phyloP scores from a whole-genome alignment of 768 basidiomycete genomes.

The Nidula microcarpa region DNA sequence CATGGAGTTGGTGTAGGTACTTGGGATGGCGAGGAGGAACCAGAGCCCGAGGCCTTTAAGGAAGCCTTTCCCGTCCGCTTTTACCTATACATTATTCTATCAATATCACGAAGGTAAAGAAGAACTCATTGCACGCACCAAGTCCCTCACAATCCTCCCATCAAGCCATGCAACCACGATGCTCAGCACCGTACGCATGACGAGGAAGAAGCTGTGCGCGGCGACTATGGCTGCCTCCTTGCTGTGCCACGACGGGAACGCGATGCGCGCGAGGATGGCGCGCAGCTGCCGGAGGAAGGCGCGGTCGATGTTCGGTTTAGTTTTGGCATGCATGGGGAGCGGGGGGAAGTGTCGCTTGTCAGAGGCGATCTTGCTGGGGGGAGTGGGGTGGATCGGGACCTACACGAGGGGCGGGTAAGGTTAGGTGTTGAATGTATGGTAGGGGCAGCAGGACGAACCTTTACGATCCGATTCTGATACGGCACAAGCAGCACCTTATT shows the following conservation, averaged over 20 bases:
- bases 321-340: conserved; percentile 32
- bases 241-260: conserved; percentile 46
- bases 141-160: conserved; percentile 82
- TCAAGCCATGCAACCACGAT: conserved; percentile 87
- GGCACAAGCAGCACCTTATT: conserved; percentile 66
- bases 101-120: neutral
- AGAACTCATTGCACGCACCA: conserved; percentile 42
- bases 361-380: conserved; percentile 40
- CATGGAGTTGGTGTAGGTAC: conserved; percentile 96
- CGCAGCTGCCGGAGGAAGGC: conserved; percentile 70
- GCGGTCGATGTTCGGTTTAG: conserved; percentile 66
- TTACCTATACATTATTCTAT: conserved; percentile 39
- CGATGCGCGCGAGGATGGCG: conserved; percentile 69
- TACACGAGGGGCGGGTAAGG: conserved; percentile 9
- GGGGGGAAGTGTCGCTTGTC: conserved; percentile 65
- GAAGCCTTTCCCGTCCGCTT: conserved; percentile 83
- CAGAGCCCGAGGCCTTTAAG: conserved; percentile 77
- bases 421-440: neutral
- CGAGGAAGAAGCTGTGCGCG: conserved; percentile 81
- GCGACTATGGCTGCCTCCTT: conserved; percentile 74
- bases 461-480: conserved; percentile 58
- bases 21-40: conserved; percentile 89
- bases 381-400: conserved; percentile 46
- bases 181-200: conserved; percentile 83
- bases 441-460: conserved; percentile 34